phyloP scores from a whole-genome alignment of 345 rosid species.

The Reutealis trisperma region DNA sequence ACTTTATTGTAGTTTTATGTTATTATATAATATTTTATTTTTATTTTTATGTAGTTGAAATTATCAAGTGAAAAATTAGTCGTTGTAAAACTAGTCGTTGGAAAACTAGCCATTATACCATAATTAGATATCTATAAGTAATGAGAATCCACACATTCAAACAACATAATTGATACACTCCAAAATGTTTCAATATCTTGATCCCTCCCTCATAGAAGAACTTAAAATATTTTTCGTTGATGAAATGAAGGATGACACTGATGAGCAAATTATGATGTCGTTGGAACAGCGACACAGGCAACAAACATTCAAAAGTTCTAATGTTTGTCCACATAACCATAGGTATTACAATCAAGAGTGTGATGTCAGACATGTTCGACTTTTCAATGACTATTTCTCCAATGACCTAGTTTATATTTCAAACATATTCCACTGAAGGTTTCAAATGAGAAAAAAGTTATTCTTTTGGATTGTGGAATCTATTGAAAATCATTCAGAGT shows the following conservation, averaged over 20 bases:
- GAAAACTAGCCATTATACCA: too few relatives aligned
- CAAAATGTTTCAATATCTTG: neutral
- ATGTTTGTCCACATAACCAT: neutral
- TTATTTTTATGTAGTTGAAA: neutral
- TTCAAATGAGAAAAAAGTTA: neutral
- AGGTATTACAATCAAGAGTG: neutral
- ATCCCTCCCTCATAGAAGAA: neutral
- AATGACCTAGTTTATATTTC: neutral
- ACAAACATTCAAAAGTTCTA: neutral
- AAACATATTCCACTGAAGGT: neutral
- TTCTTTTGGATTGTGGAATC: too few relatives aligned
- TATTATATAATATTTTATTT: neutral
- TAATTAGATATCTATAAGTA: too few relatives aligned
- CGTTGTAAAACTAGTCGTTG: too few relatives aligned
- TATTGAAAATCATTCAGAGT: too few relatives aligned
- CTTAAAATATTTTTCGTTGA: neutral
- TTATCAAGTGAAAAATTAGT: neutral
- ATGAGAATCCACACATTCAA: too few relatives aligned
- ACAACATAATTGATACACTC: neutral
- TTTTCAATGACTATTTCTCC: neutral
- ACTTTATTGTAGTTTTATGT: neutral
- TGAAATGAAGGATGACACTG: too few relatives aligned
- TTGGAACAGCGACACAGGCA: neutral
- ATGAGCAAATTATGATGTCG: neutral
- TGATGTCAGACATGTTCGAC: too few relatives aligned